Percentiles rank a stretch among this genome's conserved stretches.
Conservation (phyloP, 208 protist species). For the Trypanosoma grayi region DNA sequence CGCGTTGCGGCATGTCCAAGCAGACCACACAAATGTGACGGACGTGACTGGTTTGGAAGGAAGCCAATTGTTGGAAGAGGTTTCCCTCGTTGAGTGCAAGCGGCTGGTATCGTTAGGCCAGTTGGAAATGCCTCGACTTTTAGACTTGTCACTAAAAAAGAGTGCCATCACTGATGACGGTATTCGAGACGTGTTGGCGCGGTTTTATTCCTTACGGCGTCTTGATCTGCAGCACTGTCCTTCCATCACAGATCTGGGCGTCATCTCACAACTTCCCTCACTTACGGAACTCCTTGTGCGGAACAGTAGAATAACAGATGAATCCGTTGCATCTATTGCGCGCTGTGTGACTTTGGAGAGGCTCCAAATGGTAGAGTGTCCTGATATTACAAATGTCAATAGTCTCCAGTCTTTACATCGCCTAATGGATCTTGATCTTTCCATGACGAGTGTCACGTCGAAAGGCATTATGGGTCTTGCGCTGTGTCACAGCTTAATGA, state of each 20-base stretch:
- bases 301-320: constrained; percentile 45
- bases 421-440: constrained; percentile 50
- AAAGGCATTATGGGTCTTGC: constrained; percentile 50
- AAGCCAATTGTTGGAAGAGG: background rate
- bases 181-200: constrained; percentile 1
- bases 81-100: constrained; percentile 24
- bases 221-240: constrained; percentile 58
- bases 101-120: background rate
- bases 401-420: constrained; percentile 31
- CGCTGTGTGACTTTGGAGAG: constrained; percentile 37
- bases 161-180: constrained; percentile 19
- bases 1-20: constrained; percentile 11
- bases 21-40: constrained; percentile 23
- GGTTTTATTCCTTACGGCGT: constrained; percentile 17
- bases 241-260: constrained; percentile 32
- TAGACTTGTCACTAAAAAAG: constrained; percentile 17
- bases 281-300: constrained; percentile 43
- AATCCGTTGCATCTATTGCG: constrained; percentile 35
- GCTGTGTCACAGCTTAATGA: constrained; percentile 38
- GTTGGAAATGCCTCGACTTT: constrained; percentile 2
- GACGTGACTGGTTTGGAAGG: constrained; percentile 11
- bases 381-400: constrained; percentile 53
- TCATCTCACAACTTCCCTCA: constrained; percentile 24
- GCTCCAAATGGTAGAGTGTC: constrained; percentile 49
- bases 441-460: constrained; percentile 52